Conservation (phyloP, 257 asterid species). For the Solanum raphanifolium region DNA sequence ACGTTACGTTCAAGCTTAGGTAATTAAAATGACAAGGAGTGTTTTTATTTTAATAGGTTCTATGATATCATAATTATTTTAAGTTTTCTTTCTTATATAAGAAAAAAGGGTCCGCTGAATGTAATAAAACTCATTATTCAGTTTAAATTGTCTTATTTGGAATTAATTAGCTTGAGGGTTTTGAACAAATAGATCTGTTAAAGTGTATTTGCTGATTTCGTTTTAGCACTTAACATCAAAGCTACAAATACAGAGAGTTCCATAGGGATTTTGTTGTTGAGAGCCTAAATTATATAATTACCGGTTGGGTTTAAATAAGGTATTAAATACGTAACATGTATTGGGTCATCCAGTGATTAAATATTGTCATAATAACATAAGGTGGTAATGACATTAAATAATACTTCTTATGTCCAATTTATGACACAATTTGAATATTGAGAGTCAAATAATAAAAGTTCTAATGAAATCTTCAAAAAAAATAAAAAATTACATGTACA, state of each 20-base stretch:
- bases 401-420: no score
- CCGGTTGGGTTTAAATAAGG: neutral
- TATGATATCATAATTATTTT: neutral
- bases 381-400: neutral
- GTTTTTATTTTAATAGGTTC: neutral
- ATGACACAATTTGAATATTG: accelerated
- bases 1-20: neutral
- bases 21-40: neutral
- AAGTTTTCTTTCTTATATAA: neutral
- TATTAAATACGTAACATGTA: neutral
- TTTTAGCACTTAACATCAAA: neutral
- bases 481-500: no score
- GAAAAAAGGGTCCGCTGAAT: neutral
- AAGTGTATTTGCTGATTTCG: neutral
- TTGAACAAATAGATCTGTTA: neutral
- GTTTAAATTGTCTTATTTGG: neutral
- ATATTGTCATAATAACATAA: neutral
- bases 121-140: neutral
- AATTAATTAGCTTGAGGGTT: neutral
- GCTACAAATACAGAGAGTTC: neutral
- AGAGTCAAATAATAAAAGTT: no score
- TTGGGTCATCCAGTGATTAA: neutral
- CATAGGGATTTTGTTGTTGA: neutral
- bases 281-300: neutral
- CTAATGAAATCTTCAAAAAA: no score